Base-by-base conservation (phyloP, 768 basidiomycete species). In the Candolleomyces eurysporus region DNA sequence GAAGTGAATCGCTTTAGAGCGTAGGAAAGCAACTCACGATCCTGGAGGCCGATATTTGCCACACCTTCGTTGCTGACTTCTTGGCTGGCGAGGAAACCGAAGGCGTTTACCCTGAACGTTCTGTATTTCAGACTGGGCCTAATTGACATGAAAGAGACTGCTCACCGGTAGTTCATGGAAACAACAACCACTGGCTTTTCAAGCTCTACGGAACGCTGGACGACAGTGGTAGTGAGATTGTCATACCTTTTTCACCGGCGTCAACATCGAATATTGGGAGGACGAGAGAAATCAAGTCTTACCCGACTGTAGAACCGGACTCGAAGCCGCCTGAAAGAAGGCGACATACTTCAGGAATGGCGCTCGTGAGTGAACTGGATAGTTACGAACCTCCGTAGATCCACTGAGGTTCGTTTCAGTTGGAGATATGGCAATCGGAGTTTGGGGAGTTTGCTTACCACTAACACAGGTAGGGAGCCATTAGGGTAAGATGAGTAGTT, bases 131-230 rank as follows among this genome's bases (percentile, higher is more conserved):
- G 39, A 14, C 19, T 43, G 1, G 16, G 3, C n/a, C 13, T 36
- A 26, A 11, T 5, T n/a, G 62, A 45, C 39, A 16, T 16, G 22
- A 32, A 58, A 56, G 22, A 58, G 31, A 42, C 17, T 17, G 26
- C 56, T 61, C 50, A 73, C 76, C 77, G 68, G 66, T 85, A 85
- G 63, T 86, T 86, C 76, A 84, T 78, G 42, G 78, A 77, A 2
- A 83, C 82, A 62, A 79, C 84, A 4, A 84, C 73, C 17, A 84
- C 71, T 5, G 83, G 83, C 53, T 79, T 66, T 7, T 74, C 76
- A 14, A 82, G 64, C 32, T 69, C 71, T 21, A 79, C 72, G 0
- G 82, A 84, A 9, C 79, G 75, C 22, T 76, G 65, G 6, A 84
- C 81, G 26, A 84, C 73, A 6, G 52, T 52, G 7, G 66, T 64